Evolutionary conservation across 495 filamentous ascomycete genomes (phyloP), one percentile per base, ranked within the genome.

Genomic region (Lasiosphaeriaceae sp.): DNA sequence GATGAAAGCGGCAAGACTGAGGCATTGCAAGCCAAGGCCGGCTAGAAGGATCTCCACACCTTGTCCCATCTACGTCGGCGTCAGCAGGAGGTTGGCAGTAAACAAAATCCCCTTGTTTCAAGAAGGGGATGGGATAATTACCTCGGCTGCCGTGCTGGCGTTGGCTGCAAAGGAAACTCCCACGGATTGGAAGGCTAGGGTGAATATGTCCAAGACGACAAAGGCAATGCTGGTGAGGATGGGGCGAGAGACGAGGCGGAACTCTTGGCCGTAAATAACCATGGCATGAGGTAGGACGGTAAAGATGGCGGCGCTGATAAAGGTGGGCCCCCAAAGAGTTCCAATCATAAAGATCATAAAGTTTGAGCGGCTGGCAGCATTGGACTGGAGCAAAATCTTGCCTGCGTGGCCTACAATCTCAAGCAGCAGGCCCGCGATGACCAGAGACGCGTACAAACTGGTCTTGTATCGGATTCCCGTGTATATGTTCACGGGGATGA

Each of bases 401-500:
- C 69, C 74, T 23, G 71, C 59, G 54, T 77, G 77, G 34, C 74
- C 74, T 23, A 73, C 43, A 22, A 74, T 63, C 23, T 77, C 74
- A 5, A 75, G 49, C 2, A 69, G 58, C 11, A 77, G 59, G 0
- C 74, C 74, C 2, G 63, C 64, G 5, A 63, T 47, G 11, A 78
- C 50, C 9, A 64, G 35, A 5, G 63, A 64, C 2, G 70, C 52
- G 57, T 75, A 74, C 2, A 70, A 43, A 0, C 56, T 58, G 20
- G 67, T 71, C 51, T 52, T 67, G 56, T 73, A 74, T 14, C 68
- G 74, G 47, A 74, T 52, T 3, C 71, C 77, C 3, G 71, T 57
- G 46, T 61, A 73, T 4, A 76, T 34, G 21, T 66, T 62, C 49
- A 74, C 29, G 16, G 68, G 74, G 14, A 71, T 62, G 14, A 77